phyloP scores from a whole-genome alignment of 345 rosid species.

The Mallotus nudiflorus region DNA sequence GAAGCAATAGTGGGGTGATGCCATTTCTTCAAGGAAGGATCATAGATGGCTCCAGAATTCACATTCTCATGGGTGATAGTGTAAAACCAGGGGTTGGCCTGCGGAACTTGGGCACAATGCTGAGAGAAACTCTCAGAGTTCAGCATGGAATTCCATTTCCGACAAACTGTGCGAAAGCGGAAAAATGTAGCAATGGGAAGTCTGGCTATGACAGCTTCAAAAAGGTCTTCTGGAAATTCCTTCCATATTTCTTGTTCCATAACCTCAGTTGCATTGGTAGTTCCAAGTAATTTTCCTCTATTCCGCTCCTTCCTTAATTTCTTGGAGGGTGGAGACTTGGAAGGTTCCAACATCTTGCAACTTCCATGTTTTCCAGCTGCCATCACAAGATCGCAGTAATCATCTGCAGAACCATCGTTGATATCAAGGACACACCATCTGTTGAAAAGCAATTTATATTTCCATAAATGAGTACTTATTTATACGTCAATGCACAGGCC shows the following conservation, averaged over 20 bases:
- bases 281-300: constrained; percentile 50
- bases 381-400: constrained; percentile 65
- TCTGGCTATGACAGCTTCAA: constrained; percentile 86
- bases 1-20: constrained; percentile 68
- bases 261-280: constrained; percentile 39
- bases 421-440: constrained; percentile 66
- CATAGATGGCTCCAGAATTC: constrained; percentile 87
- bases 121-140: constrained; percentile 74
- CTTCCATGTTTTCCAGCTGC: constrained; percentile 75
- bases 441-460: constrained; percentile 23
- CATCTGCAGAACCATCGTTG: constrained; percentile 64
- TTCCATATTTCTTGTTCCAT: constrained; percentile 89
- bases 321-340: constrained; percentile 71
- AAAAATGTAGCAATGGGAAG: constrained; percentile 81
- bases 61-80: constrained; percentile 82
- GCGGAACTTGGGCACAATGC: constrained; percentile 62
- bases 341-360: constrained; percentile 62
- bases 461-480: neutral
- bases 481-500: neutral
- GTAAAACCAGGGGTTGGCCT: constrained; percentile 78
- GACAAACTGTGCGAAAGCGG: constrained; percentile 88
- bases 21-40: constrained; percentile 86
- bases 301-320: constrained; percentile 68
- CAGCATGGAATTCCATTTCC: constrained; percentile 74
- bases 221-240: constrained; percentile 93